phyloP scores from a whole-genome alignment of 169 alveolate genomes.

The Ichthyophthirius multifiliis region DNA sequence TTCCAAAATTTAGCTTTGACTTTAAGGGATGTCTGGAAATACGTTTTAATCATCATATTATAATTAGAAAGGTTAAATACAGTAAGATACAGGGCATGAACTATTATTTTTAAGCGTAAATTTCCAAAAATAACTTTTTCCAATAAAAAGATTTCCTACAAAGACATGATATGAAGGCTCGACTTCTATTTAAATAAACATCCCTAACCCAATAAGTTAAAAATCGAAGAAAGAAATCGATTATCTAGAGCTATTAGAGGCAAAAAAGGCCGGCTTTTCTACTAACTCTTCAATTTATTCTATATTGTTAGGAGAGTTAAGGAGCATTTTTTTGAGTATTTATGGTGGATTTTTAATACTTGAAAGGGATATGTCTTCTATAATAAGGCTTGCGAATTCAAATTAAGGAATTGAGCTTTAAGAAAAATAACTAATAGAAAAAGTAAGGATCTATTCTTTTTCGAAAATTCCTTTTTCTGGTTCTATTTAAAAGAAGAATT shows the following conservation, averaged over 20 bases:
- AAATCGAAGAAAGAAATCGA: constrained; percentile 64
- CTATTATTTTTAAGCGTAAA: no score
- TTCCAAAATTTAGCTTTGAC: no score
- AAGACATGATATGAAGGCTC: constrained; percentile 48
- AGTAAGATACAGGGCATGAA: no score
- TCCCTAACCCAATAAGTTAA: constrained; percentile 63
- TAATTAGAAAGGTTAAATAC: no score
- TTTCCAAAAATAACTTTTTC: not conserved
- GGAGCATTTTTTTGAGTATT: constrained; percentile 14
- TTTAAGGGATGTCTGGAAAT: no score
- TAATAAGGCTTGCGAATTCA: constrained; percentile 63
- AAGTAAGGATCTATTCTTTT: constrained; percentile 62
- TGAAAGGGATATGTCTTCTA: constrained; percentile 71
- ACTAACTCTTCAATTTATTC: not conserved
- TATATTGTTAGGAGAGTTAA: constrained; percentile 28
- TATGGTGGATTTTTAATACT: constrained; percentile 69
- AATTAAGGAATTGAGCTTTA: constrained; percentile 62
- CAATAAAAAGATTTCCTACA: constrained; percentile 10
- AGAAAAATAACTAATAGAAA: constrained; percentile 63
- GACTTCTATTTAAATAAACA: constrained; percentile 35
- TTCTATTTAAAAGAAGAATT: constrained; percentile 45
- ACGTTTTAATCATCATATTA: no score
- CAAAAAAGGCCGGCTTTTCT: constrained; percentile 45
- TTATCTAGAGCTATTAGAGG: constrained; percentile 43
- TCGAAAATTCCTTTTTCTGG: constrained; percentile 77